Percentiles rank a stretch among this genome's conserved stretches.
phyloP scores from a whole-genome alignment of 2,329 filamentous ascomycete species.

The Zymoseptoria ardabiliae region DNA sequence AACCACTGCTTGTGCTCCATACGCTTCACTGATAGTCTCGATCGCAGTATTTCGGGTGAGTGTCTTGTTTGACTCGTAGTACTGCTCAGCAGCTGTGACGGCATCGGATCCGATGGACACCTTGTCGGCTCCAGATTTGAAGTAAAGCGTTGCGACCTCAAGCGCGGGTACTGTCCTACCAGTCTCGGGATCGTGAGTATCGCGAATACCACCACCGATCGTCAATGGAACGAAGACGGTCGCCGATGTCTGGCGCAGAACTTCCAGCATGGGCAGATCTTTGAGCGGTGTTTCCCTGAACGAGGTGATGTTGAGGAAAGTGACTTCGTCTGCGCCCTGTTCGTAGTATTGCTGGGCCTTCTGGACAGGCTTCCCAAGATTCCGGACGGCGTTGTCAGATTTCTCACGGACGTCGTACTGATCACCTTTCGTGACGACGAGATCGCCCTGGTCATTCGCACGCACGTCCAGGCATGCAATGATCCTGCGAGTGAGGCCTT shows the following conservation, averaged over 20 bases:
- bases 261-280: conserved; percentile 93
- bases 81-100: conserved; percentile 85
- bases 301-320: conserved; percentile 96
- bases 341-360: conserved; percentile 92
- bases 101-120: conserved; percentile 95
- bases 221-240: conserved; percentile 95
- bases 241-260: conserved; percentile 75
- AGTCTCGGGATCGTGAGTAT: conserved; percentile 76
- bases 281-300: conserved; percentile 92
- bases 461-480: conserved; percentile 96
- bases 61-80: conserved; percentile 62
- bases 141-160: conserved; percentile 93
- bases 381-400: conserved; percentile 63
- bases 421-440: conserved; percentile 97
- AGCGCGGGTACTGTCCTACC: conserved; percentile 80
- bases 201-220: conserved; percentile 89
- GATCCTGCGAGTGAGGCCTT: conserved; percentile 82
- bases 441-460: conserved; percentile 84
- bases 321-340: conserved; percentile 92
- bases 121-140: conserved; percentile 94
- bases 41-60: conserved; percentile 81
- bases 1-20: conserved; percentile 94
- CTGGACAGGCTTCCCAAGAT: conserved; percentile 93
- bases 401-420: conserved; percentile 98
- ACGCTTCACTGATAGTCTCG: conserved; percentile 86